Conservation (phyloP, 768 basidiomycete species). For the Pluteus cervinus region DNA sequence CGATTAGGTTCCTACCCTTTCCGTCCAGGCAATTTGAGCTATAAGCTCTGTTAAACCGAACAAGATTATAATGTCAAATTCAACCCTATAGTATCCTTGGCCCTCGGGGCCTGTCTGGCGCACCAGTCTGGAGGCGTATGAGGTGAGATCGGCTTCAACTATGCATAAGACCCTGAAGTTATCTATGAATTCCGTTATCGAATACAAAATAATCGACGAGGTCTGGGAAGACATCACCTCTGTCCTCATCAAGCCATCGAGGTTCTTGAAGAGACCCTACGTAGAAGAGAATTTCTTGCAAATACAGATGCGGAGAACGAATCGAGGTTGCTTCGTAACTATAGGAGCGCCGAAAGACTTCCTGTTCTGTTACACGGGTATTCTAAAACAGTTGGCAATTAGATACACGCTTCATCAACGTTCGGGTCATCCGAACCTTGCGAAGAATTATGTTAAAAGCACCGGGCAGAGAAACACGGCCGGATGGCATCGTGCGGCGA, state of each 20-base stretch:
- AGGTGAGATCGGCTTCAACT: conserved; percentile 7
- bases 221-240: conserved; percentile 2
- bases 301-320: conserved; percentile 6
- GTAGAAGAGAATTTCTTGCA: conserved; percentile 13
- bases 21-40: conserved; percentile 12
- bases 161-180: conserved; percentile 10
- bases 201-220: background rate
- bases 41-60: conserved; percentile 13
- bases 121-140: conserved; percentile 3
- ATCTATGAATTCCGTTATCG: too few relatives aligned
- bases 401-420: background rate
- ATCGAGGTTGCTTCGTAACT: conserved; percentile 1
- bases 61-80: conserved; percentile 13
- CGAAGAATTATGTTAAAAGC: conserved; percentile 13
- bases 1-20: too few relatives aligned
- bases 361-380: conserved; percentile 24
- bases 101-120: conserved; percentile 5
- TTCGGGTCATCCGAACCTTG: conserved; percentile 5
- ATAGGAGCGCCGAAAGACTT: conserved; percentile 17
- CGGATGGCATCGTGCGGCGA: conserved; percentile 9
- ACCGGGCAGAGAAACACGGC: conserved; percentile 9
- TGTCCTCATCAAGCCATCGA: conserved; percentile 5
- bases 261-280: conserved; percentile 7
- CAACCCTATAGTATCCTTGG: conserved; percentile 10
- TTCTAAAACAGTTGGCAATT: conserved; percentile 24